These are phyloP conservation scores for Podospora appendiculata DNA, from an alignment of 495 filamentous ascomycete genomes.

Conservation along the genomic window DNA sequence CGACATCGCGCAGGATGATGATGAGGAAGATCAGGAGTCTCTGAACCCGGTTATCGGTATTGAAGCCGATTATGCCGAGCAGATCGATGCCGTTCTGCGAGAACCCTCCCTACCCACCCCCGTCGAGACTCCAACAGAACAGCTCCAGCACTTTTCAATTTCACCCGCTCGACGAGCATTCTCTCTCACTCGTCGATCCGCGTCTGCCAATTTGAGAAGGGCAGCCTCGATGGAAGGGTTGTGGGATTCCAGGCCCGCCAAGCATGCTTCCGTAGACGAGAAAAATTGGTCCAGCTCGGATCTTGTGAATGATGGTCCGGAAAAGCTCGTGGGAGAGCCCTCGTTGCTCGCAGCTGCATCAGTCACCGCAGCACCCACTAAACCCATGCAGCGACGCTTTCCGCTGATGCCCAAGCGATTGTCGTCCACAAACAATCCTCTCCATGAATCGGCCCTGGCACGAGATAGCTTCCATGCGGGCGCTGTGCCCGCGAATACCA, in stretches of 20 bases:
- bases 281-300: not conserved
- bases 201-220: not conserved
- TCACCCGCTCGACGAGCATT: slow-evolving; percentile 10
- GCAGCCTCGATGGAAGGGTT: not conserved
- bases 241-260: slow-evolving; percentile 2
- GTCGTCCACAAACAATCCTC: slow-evolving; percentile 6
- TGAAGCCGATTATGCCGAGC: not conserved
- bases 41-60: not conserved
- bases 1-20: slow-evolving; percentile 24
- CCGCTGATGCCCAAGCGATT: slow-evolving; percentile 7
- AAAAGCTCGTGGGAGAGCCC: not conserved
- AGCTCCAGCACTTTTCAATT: slow-evolving; percentile 4
- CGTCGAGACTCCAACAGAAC: not conserved
- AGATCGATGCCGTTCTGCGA: not conserved
- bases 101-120: slow-evolving; percentile 3
- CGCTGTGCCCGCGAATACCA: not conserved
- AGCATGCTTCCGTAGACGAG: not conserved
- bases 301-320: not conserved
- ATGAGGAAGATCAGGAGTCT: slow-evolving; percentile 3
- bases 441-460: slow-evolving; percentile 14
- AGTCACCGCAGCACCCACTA: slow-evolving; percentile 2
- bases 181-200: slow-evolving; percentile 10
- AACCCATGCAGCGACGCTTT: slow-evolving; percentile 10
- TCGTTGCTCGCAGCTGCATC: not conserved
- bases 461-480: slow-evolving; percentile 5